These are phyloP conservation scores for Blastobotrys americana DNA, from an alignment of 805 yeast genomes.

Conservation along the genomic window DNA sequence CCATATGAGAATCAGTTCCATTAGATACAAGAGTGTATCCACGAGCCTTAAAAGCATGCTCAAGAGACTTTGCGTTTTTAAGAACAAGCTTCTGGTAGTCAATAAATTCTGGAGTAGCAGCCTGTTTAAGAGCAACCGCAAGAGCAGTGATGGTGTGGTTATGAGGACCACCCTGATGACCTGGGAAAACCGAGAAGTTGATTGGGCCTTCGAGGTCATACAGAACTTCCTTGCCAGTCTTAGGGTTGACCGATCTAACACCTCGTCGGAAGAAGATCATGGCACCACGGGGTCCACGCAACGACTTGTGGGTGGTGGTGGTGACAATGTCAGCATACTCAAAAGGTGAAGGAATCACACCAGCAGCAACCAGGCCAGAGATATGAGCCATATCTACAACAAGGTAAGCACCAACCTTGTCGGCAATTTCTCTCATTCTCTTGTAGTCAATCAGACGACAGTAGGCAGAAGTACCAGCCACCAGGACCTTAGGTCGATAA, in stretches of 20 bases:
- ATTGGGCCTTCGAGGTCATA: conserved; percentile 93
- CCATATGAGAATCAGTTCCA: conserved; percentile 98
- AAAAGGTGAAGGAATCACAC: conserved; percentile 93
- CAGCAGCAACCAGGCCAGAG: conserved; percentile 92
- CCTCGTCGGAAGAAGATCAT: conserved; percentile 99
- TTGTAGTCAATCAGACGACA: conserved; percentile 93
- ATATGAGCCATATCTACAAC: conserved; percentile 98
- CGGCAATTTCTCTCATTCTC: conserved; percentile 94
- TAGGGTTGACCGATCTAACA: conserved; percentile 73
- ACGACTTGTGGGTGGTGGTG: conserved; percentile 96
- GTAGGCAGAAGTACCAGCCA: conserved; percentile 98
- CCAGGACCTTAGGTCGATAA: conserved; percentile 92
- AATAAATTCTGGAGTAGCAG: conserved; percentile 80
- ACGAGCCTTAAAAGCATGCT: conserved; percentile 57
- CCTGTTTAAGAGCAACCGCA: conserved; percentile 95
- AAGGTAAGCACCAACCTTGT: conserved; percentile 93
- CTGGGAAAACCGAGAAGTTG: conserved; percentile 98
- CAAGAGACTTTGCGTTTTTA: conserved; percentile 81
- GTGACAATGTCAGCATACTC: conserved; percentile 97
- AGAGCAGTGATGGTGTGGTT: conserved; percentile 97
- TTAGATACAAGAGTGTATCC: conserved; percentile 82
- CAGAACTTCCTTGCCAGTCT: conserved; percentile 84
- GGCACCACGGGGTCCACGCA: conserved; percentile 99
- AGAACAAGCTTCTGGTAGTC: conserved; percentile 85
- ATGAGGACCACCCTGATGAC: conserved; percentile 99